Evolutionary conservation across 176 grass and related monocot genomes (phyloP).

Genomic region (Olyra latifolia): DNA sequence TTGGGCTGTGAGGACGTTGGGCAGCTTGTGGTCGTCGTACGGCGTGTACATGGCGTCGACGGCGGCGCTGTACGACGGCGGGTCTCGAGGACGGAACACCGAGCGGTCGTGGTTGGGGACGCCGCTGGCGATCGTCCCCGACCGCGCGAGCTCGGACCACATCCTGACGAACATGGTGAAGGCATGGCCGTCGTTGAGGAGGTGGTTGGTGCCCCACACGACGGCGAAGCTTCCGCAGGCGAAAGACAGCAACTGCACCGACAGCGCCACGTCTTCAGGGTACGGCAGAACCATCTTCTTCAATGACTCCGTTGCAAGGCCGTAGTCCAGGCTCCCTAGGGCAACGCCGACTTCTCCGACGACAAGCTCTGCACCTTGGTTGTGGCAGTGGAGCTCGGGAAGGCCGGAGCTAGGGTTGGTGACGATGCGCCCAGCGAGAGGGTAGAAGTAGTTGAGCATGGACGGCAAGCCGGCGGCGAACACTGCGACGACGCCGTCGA

Average conservation of each 20-base stretch:
- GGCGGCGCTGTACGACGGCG: conserved; percentile 19
- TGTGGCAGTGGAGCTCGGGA: conserved; percentile 33
- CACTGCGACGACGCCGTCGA: conserved; percentile 24
- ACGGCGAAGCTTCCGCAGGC: neutral
- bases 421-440: conserved; percentile 13
- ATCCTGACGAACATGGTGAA: neutral
- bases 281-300: no score
- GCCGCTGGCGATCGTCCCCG: neutral
- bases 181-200: conserved; percentile 33
- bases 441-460: conserved; percentile 33
- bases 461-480: conserved; percentile 22
- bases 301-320: no score
- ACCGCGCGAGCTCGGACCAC: conserved; percentile 31
- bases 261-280: no score
- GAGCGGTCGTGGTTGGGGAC: conserved; percentile 31
- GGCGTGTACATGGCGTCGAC: conserved; percentile 15
- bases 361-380: conserved; percentile 45
- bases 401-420: conserved; percentile 1
- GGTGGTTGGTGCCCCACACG: neutral
- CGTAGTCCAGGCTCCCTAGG: no score
- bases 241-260: no score
- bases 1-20: conserved; percentile 24
- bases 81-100: conserved; percentile 23
- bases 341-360: conserved; percentile 5
- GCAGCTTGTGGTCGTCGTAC: neutral